Base-by-base conservation (phyloP, 75 land plant genomes). In the Pinus albicaulis region DNA sequence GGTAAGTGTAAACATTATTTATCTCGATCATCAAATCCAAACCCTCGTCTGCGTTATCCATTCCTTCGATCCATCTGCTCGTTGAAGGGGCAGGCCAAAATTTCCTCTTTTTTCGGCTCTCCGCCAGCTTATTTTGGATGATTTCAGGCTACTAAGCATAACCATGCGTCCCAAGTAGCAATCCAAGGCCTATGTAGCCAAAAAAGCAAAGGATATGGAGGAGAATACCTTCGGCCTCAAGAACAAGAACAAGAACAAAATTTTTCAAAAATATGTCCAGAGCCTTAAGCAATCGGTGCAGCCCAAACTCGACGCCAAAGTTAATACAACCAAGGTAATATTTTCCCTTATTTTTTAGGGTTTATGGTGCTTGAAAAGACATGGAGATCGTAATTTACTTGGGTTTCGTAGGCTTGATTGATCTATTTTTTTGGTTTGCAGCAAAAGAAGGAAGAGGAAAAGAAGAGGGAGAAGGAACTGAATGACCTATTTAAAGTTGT, bases 361-460 rank as follows among this genome's bases (percentile, higher is more conserved):
- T 59, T 41, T 44, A 41, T 41, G 44, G 44, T 4, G 4, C 44
- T 5, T 41, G 5, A 41, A 2, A 5, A 41, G 44, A 6, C 44
- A 44, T 8, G 7, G 48, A 0, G 48, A 44, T 44, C 48, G 48
- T 7, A 44, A 44, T 44, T 44, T 44, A 6, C 1, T 44, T 0
- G 48, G 7, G 48, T 44, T 44, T 6, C 48, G 0, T 7, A 8
- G 48, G 0, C 1, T 4, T 22, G 16, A 60, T 19, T 44, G 48
- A 44, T 44, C 48, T 44, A 44, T 59, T 59, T 74, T 15, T 74
- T 36, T 20, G 26, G 48, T 44, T 16, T 76, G 80, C 98, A 96
- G 99, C 95, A 98, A 78, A 98, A 98, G 96, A 98, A 98, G 83
- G 99, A 98, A 79, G 99, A 98, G 61, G 99, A 98, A 82, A 87